phyloP scores from a whole-genome alignment of 2,329 filamentous ascomycete species.

The Penicillium sp. region DNA sequence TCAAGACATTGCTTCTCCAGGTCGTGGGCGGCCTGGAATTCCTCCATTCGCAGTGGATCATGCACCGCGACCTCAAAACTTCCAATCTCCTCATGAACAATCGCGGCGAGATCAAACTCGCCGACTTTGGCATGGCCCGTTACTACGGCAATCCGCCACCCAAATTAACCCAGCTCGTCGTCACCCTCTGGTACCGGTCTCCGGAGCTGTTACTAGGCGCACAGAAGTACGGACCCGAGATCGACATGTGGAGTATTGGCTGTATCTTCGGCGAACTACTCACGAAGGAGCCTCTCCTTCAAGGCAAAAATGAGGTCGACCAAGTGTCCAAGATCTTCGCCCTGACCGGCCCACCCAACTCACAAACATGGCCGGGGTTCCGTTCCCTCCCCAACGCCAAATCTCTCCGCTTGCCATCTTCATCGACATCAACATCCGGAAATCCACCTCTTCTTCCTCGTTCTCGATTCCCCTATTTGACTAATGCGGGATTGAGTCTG shows the following conservation, averaged over 20 bases:
- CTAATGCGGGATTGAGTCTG: constrained; percentile 64
- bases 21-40: constrained; percentile 74
- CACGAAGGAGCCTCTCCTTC: constrained; percentile 72
- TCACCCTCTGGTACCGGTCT: constrained; percentile 93
- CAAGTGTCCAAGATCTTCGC: constrained; percentile 82
- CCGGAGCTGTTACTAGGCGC: constrained; percentile 85
- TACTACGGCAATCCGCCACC: constrained; percentile 74
- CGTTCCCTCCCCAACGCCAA: constrained; percentile 80
- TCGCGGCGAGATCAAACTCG: constrained; percentile 87
- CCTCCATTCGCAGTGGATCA: constrained; percentile 82
- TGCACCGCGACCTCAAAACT: constrained; percentile 90
- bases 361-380: constrained; percentile 80
- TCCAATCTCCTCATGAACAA: constrained; percentile 94
- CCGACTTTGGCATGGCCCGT: constrained; percentile 96
- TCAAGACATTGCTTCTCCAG: constrained; percentile 83
- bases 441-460: constrained; percentile 54
- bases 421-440: constrained; percentile 33
- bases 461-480: constrained; percentile 74
- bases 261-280: constrained; percentile 94
- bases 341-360: constrained; percentile 78
- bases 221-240: constrained; percentile 63
- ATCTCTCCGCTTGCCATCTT: constrained; percentile 61
- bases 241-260: constrained; percentile 95
- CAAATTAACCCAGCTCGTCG: constrained; percentile 83
- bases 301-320: constrained; percentile 88